Percentiles rank a stretch among this genome's conserved stretches.
Evolutionary conservation across 495 filamentous ascomycete species (phyloP).

Genomic region (Acidiella bohemica): DNA sequence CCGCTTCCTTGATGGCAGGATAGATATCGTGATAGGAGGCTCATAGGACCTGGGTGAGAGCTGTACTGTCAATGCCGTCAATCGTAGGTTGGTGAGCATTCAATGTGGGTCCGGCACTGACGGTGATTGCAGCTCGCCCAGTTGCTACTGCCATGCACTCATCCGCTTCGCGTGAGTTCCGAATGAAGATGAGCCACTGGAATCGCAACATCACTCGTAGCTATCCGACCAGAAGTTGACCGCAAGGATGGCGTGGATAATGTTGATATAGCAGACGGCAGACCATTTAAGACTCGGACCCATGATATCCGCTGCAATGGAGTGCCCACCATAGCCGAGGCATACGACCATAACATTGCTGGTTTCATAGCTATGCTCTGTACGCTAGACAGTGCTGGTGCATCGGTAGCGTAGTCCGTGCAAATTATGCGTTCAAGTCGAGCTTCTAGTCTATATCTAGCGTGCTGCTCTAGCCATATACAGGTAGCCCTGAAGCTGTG

Average conservation of each 20-base stretch:
- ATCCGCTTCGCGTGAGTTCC: slow-evolving; percentile 38
- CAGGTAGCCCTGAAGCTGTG: too few relatives aligned
- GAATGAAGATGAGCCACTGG: slow-evolving; percentile 38
- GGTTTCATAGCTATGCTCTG: slow-evolving; percentile 79
- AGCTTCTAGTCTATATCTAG: too few relatives aligned
- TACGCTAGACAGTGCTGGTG: slow-evolving; percentile 59
- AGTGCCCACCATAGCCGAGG: too few relatives aligned
- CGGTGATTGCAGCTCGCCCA: too few relatives aligned
- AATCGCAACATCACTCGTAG: slow-evolving; percentile 52
- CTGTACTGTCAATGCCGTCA: slow-evolving; percentile 74
- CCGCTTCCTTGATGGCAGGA: slow-evolving; percentile 24
- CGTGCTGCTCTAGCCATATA: too few relatives aligned
- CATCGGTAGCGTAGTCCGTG: slow-evolving; percentile 70
- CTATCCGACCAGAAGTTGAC: slow-evolving; percentile 42
- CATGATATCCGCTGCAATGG: too few relatives aligned
- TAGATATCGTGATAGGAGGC: slow-evolving; percentile 29
- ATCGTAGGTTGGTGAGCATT: too few relatives aligned
- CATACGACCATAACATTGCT: slow-evolving; percentile 63
- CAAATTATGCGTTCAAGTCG: slow-evolving; percentile 15
- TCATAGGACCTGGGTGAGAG: slow-evolving; percentile 62
- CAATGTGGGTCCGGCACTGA: too few relatives aligned
- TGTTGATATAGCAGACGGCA: slow-evolving; percentile 49
- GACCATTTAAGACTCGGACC: slow-evolving; percentile 34
- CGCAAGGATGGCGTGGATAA: slow-evolving; percentile 46
- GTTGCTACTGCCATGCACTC: slow-evolving; percentile 69